Conservation (phyloP, 2,329 filamentous ascomycete species). For the Huntiella omanensis region DNA sequence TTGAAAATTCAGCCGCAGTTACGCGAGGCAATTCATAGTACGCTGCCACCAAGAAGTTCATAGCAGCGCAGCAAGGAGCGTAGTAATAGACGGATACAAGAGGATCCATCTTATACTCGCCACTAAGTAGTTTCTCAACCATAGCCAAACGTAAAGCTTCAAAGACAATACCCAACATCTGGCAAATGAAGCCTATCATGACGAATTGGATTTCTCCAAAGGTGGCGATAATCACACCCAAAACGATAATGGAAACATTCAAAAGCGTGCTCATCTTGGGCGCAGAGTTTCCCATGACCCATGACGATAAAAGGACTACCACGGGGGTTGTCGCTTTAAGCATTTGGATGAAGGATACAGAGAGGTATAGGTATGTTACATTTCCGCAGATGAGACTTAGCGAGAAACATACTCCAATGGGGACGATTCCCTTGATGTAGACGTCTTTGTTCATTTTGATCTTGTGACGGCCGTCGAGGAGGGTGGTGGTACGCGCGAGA, state of each 20-base stretch:
- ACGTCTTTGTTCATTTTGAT: slow-evolving; percentile 94
- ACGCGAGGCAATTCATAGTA: slow-evolving; percentile 56
- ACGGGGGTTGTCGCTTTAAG: slow-evolving; percentile 96
- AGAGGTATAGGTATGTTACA: slow-evolving; percentile 85
- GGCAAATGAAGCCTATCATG: slow-evolving; percentile 59
- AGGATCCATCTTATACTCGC: slow-evolving; percentile 84
- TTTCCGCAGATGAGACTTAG: slow-evolving; percentile 93
- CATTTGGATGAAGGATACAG: slow-evolving; percentile 97
- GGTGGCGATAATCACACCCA: slow-evolving; percentile 87
- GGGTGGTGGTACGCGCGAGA: slow-evolving; percentile 69
- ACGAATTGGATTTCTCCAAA: slow-evolving; percentile 92
- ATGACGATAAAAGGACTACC: slow-evolving; percentile 75
- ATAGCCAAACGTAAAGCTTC: slow-evolving; percentile 70
- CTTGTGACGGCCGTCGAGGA: slow-evolving; percentile 85
- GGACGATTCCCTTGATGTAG: slow-evolving; percentile 82
- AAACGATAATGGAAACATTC: slow-evolving; percentile 86
- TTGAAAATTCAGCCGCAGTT: slow-evolving; percentile 49
- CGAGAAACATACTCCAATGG: slow-evolving; percentile 90
- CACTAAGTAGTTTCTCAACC: slow-evolving; percentile 65
- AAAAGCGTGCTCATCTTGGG: slow-evolving; percentile 73
- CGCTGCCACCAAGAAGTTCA: slow-evolving; percentile 59
- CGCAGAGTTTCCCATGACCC: slow-evolving; percentile 67
- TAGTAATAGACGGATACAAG: slow-evolving; percentile 83
- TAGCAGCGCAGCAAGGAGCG: slow-evolving; percentile 62
- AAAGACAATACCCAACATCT: slow-evolving; percentile 60